Base-by-base conservation (phyloP, 192 early-diverging fungal genomes). In the Linnemannia schmuckeri region DNA sequence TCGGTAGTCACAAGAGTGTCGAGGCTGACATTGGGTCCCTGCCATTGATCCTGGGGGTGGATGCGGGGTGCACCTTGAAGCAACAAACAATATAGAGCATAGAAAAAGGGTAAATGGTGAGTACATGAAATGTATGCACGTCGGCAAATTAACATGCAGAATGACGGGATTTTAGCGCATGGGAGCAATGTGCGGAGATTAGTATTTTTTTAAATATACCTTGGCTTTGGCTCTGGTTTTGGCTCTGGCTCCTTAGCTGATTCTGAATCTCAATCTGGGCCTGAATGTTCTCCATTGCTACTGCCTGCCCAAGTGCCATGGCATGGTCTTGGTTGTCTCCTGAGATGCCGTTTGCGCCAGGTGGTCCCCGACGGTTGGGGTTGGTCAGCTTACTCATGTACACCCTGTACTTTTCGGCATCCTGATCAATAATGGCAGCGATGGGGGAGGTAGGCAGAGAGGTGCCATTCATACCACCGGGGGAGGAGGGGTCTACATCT, bases 241-340 rank as follows among this genome's bases (percentile, higher is more conserved):
- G 79, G 27, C 44, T 61, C 71, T 79, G 77, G 41, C 72, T 68
- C 73, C 75, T 74, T 4, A 87, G 55, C 49, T 81, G 85, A 47
- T 75, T 80, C 37, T 86, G 78, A 46, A 86, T 37, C 71, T 86
- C 85, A 30, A 81, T 81, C 57, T 87, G 85, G 5, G 70, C 38
- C 46, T 87, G 85, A 37, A 87, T 87, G 57, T 81, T 87, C 57
- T 87, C 85, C 66, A 87, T 76, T 0, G 85, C 85, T 4, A 87
- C 79, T 61, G 85, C 85, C 38, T 87, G 85, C 3, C 85, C 85
- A 35, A 87, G 41, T 15, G 79, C 80, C 24, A 76, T n/a, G 1
- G 85, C 85, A 78, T 87, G 79, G 40, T 81, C 80, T 49, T 73
- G 72, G 33, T 18, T 30, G 27, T 87, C 85, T n/a, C 7, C n/a